Evolutionary conservation across 768 basidiomycete genomes (phyloP).

Genomic region (Amanita fuliginea): DNA sequence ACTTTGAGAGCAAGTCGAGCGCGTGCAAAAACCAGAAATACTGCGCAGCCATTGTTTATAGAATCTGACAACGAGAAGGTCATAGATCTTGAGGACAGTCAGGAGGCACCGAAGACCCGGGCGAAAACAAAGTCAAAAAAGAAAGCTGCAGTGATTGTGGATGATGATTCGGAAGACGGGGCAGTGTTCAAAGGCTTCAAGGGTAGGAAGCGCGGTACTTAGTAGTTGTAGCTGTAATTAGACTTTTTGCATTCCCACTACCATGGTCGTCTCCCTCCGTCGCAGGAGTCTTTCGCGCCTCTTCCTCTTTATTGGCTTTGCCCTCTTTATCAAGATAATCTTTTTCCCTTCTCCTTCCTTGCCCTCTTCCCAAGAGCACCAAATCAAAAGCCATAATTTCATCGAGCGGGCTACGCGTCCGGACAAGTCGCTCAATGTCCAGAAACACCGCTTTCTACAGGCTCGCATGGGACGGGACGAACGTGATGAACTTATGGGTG

Average conservation of each 20-base stretch:
- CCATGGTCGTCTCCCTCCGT: slow-evolving; percentile 34
- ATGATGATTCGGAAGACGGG: slow-evolving; percentile 66
- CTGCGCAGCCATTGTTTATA: slow-evolving; percentile 33
- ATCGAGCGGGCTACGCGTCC: slow-evolving; percentile 42
- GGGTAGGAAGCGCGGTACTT: slow-evolving; percentile 18
- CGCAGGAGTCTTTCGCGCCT: slow-evolving; percentile 36
- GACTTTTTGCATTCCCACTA: background rate
- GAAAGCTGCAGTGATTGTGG: slow-evolving; percentile 28
- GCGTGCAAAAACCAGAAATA: background rate
- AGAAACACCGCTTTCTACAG: slow-evolving; percentile 83
- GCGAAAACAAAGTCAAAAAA: slow-evolving; percentile 19
- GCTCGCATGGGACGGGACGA: slow-evolving; percentile 81
- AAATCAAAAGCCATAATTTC: slow-evolving; percentile 41
- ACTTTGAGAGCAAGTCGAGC: slow-evolving; percentile 3
- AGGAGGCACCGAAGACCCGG: slow-evolving; percentile 11
- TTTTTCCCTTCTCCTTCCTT: slow-evolving; percentile 24
- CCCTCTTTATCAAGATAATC: slow-evolving; percentile 26
- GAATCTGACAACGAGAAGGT: slow-evolving; percentile 34
- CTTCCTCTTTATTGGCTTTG: slow-evolving; percentile 21
- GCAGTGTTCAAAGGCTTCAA: slow-evolving; percentile 59
- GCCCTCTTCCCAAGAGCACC: slow-evolving; percentile 18
- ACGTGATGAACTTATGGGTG: slow-evolving; percentile 67
- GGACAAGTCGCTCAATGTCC: slow-evolving; percentile 81
- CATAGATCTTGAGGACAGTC: no score
- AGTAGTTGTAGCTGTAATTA: background rate